A percentile compares a stretch with the other conserved stretches of the same genome.
These are phyloP conservation scores for Gossypium bickii DNA, from an alignment of 345 rosid genomes.

Conservation along the genomic window DNA sequence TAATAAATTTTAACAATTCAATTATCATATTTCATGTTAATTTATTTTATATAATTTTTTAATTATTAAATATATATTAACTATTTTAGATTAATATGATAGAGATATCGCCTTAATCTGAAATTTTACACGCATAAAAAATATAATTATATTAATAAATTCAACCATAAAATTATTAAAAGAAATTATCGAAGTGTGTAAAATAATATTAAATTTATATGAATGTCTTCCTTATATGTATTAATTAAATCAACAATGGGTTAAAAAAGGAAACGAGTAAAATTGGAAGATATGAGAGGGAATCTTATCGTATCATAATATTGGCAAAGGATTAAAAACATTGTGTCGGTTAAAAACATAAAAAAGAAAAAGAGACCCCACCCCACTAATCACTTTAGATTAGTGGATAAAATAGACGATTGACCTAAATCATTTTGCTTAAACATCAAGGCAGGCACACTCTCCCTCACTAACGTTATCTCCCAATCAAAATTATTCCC, in stretches of 20 bases:
- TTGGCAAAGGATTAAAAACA: slow-evolving; percentile 6
- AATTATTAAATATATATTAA: too few relatives aligned
- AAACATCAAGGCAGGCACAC: slow-evolving; percentile 24
- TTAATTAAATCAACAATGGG: not conserved
- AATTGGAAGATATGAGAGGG: slow-evolving; percentile 17
- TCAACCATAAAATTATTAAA: too few relatives aligned
- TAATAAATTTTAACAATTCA: too few relatives aligned
- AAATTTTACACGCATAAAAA: too few relatives aligned
- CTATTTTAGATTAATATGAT: too few relatives aligned
- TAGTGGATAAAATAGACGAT: slow-evolving; percentile 27
- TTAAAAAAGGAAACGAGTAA: not conserved
- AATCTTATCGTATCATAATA: slow-evolving; percentile 31
- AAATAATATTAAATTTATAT: too few relatives aligned
- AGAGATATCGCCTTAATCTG: rapidly evolving
- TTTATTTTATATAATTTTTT: too few relatives aligned
- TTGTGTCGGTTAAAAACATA: slow-evolving; percentile 23
- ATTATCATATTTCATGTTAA: too few relatives aligned
- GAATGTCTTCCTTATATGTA: too few relatives aligned
- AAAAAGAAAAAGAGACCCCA: not conserved
- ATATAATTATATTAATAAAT: too few relatives aligned
- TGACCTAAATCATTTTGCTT: slow-evolving; percentile 32
- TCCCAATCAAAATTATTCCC: slow-evolving; percentile 15
- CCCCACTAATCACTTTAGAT: slow-evolving; percentile 23
- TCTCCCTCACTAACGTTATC: slow-evolving; percentile 24
- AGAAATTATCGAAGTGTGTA: too few relatives aligned